Percentiles rank a stretch among this genome's conserved stretches.
These are phyloP conservation scores for Aplosporella prunicola DNA, from an alignment of 2,329 filamentous ascomycete genomes.

Conservation along the genomic window DNA sequence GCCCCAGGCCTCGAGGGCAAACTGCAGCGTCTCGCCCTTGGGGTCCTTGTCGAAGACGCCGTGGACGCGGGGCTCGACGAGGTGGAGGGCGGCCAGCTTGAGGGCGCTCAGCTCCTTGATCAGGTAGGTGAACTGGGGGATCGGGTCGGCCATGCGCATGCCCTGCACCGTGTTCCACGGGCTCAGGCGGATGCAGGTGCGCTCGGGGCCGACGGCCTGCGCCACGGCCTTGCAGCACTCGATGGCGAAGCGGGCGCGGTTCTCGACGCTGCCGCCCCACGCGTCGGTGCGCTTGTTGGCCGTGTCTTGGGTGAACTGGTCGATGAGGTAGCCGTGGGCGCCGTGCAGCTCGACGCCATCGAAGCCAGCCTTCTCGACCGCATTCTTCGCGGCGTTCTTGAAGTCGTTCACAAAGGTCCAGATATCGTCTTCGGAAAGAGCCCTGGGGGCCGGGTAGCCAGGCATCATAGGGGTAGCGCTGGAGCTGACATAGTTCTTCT, in stretches of 20 bases:
- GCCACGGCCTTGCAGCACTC: conserved; percentile 45
- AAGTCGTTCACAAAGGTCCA: conserved; percentile 29
- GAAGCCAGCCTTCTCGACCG: conserved; percentile 42
- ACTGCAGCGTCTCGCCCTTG: conserved; percentile 17
- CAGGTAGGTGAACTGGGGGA: conserved; percentile 54
- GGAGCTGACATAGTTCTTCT: conserved; percentile 23
- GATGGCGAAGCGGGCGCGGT: conserved; percentile 43
- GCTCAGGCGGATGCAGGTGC: conserved; percentile 48
- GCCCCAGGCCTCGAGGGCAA: conserved; percentile 18
- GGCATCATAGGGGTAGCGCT: conserved; percentile 26
- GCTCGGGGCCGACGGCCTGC: conserved; percentile 42
- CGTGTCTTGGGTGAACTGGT: conserved; percentile 54
- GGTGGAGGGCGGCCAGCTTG: conserved; percentile 51
- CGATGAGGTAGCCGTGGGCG: conserved; percentile 52
- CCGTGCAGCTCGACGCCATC: conserved; percentile 51
- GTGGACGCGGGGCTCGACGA: conserved; percentile 47
- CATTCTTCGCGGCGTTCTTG: conserved; percentile 35
- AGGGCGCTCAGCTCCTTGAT: conserved; percentile 41
- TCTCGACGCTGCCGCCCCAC: conserved; percentile 41
- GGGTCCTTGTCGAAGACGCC: conserved; percentile 30
- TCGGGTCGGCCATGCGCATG: conserved; percentile 53
- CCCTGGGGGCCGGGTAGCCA: conserved; percentile 22
- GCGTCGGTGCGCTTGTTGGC: conserved; percentile 45
- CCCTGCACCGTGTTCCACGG: conserved; percentile 54
- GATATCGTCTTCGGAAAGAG: conserved; percentile 33